Evolutionary conservation across 306 rosid species (phyloP), one percentile per base, ranked within the genome.

Genomic region (Pueraria montana): DNA sequence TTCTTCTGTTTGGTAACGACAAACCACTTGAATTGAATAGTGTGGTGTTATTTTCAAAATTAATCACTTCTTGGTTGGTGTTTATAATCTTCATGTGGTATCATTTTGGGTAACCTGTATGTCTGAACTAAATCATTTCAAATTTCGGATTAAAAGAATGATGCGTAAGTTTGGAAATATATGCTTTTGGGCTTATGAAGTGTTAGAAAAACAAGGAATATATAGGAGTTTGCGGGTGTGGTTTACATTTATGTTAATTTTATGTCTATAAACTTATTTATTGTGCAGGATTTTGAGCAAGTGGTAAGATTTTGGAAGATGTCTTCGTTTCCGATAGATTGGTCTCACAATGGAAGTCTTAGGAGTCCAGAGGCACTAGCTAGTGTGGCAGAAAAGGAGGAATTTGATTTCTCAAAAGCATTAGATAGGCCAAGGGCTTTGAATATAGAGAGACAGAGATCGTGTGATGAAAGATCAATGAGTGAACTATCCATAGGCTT

Each of bases 371-470:
- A 90, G 3, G 12, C 83, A 13, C 74, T 40, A 38, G 5, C 34
- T 71, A 21, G 48, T 2, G 89, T 80, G 43, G 49, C 84, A 23
- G 95, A 88, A 84, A 32, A 75, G 10, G 92, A 86, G 21, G 92
- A 91, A 76, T 32, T 76, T 81, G 90, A 88, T 87, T 83, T 94
- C 86, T 83, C 89, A 7, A 95, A 87, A 72, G 83, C 86, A 43
- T 48, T 88, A 52, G 89, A 92, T n/a, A 93, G 66, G 87, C 94
- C 95, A 65, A 91, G 91, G 86, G 9, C 84, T 72, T 26, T 90
- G 88, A 91, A 91, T 79, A 86, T 89, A 59, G 97, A 92, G 71
- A 90, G 95, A 81, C 88, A 91, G 72, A 88, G 91, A 80, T 95
- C 98, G 20, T 91, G 40, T 52, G 97, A 93, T 65, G 95, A 92